These are phyloP conservation scores for Botrytis elliptica DNA, from an alignment of 2,329 filamentous ascomycete species.

Conservation along the genomic window DNA sequence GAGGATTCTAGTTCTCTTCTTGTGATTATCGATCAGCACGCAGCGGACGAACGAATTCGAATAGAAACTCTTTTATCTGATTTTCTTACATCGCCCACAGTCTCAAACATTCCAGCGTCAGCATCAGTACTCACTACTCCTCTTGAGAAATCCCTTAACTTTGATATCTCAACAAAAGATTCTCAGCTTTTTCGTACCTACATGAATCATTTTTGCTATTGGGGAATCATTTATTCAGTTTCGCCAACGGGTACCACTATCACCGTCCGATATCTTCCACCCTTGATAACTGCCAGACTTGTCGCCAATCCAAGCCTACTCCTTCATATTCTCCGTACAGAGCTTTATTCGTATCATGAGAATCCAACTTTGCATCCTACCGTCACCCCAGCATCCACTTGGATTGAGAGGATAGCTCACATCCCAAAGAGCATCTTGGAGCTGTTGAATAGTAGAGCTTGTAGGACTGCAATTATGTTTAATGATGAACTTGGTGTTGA, in stretches of 20 bases:
- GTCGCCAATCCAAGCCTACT: slow-evolving; percentile 68
- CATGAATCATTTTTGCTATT: slow-evolving; percentile 59
- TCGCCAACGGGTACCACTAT: slow-evolving; percentile 37
- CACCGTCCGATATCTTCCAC: slow-evolving; percentile 61
- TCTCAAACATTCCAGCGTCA: background rate
- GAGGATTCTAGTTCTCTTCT: slow-evolving; percentile 46
- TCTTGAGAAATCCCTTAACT: slow-evolving; percentile 56
- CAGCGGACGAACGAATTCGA: slow-evolving; percentile 83
- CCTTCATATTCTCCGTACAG: slow-evolving; percentile 70
- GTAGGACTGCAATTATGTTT: slow-evolving; percentile 82
- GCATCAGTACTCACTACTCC: slow-evolving; percentile 39
- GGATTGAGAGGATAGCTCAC: slow-evolving; percentile 62
- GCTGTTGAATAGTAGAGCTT: slow-evolving; percentile 72
- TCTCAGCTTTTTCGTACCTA: slow-evolving; percentile 54
- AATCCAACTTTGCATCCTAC: slow-evolving; percentile 7
- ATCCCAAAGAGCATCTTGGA: slow-evolving; percentile 77
- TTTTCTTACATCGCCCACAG: slow-evolving; percentile 44
- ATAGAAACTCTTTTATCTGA: slow-evolving; percentile 70
- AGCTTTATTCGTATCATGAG: slow-evolving; percentile 61
- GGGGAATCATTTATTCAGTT: slow-evolving; percentile 65
- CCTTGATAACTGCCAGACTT: slow-evolving; percentile 74
- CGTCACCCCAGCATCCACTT: slow-evolving; percentile 40
- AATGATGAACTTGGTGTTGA: slow-evolving; percentile 63
- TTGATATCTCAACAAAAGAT: slow-evolving; percentile 65
- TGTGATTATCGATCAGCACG: slow-evolving; percentile 87